Conservation (phyloP, 2,329 filamentous ascomycete species). For the Apiospora phragmitis region DNA sequence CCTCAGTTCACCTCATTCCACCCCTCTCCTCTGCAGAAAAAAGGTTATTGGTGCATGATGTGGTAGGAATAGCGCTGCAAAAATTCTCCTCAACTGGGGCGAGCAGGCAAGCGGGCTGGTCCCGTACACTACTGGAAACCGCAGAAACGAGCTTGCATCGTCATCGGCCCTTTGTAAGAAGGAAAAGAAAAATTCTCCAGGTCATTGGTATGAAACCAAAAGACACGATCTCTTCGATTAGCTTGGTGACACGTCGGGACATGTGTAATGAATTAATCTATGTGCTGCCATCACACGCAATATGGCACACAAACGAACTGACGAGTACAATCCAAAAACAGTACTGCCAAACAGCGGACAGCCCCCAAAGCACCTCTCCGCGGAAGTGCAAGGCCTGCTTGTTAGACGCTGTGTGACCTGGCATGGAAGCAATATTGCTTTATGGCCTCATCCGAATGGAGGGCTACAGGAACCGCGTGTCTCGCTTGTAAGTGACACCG, state of each 20-base stretch:
- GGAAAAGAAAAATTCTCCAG: not conserved
- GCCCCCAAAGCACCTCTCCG: not conserved
- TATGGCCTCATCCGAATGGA: not conserved
- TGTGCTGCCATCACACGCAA: not conserved
- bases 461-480: not conserved
- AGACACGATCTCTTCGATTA: not conserved
- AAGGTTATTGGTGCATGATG: not conserved
- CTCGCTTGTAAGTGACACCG: not conserved
- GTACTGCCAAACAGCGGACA: not conserved
- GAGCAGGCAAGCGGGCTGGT: not conserved
- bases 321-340: not conserved
- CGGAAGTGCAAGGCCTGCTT: constrained; percentile 3
- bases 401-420: not conserved
- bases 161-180: not conserved
- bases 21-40: not conserved
- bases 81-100: constrained; percentile 1
- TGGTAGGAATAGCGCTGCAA: not conserved
- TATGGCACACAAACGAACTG: not conserved
- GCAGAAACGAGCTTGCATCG: not conserved
- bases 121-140: not conserved
- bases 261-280: not conserved
- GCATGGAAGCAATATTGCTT: not conserved
- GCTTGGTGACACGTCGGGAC: not conserved
- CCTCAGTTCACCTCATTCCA: not conserved
- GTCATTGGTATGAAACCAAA: not conserved